Conservation (phyloP, 2,329 filamentous ascomycete genomes). For the Aspergillus ruber region DNA sequence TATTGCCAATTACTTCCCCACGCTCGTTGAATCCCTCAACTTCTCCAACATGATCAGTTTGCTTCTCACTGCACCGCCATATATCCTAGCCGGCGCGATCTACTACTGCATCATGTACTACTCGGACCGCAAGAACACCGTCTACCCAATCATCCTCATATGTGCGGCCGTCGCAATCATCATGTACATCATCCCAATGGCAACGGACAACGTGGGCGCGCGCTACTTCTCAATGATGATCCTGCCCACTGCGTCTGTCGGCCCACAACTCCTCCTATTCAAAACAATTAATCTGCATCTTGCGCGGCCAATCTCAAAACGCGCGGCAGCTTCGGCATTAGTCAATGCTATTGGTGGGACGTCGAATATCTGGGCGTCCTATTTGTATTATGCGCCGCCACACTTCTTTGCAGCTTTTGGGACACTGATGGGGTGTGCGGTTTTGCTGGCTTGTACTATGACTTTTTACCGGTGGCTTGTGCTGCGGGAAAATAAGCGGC, state of each 20-base stretch:
- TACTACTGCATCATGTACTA: conserved; percentile 32
- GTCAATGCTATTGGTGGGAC: conserved; percentile 10
- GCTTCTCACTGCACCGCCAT: conserved; percentile 44
- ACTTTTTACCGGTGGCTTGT: too few species aligned
- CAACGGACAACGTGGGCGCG: conserved; percentile 32
- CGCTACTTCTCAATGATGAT: conserved; percentile 42
- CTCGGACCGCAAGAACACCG: conserved; percentile 32
- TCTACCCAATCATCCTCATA: conserved; percentile 28
- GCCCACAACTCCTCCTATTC: conserved; percentile 36
- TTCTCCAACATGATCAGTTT: conserved; percentile 33
- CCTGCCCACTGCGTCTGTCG: conserved; percentile 35
- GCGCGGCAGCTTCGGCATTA: conserved; percentile 37
- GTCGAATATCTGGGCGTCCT: too few species aligned
- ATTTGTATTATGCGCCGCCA: too few species aligned
- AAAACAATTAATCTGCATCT: conserved; percentile 40
- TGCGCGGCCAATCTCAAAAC: conserved; percentile 37
- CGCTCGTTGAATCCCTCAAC: conserved; percentile 16
- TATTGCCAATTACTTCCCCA: conserved; percentile 23
- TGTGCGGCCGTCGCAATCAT: conserved; percentile 28
- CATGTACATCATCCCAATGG: conserved; percentile 36
- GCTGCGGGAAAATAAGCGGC: too few species aligned
- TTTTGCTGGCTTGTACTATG: too few species aligned
- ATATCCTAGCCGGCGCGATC: conserved; percentile 35
- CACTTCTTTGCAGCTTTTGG: too few species aligned
- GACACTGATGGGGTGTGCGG: too few species aligned